Evolutionary conservation across 140 eudicot species (phyloP).

Genomic region (Oenanthe javanica): DNA sequence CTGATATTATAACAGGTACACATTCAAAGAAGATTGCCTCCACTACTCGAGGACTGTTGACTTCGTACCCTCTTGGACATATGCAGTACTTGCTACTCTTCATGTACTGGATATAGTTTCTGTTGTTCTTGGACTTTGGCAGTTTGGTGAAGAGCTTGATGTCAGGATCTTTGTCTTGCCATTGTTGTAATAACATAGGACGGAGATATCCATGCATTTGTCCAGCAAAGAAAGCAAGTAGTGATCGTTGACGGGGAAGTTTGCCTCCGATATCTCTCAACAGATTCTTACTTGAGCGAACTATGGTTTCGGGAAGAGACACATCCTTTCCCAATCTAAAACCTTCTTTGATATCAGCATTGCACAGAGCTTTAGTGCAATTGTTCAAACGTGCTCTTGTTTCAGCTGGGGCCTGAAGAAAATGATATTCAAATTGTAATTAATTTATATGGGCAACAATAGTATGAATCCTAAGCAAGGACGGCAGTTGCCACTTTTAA

Average conservation of each 20-base stretch:
- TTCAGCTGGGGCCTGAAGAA: slow-evolving; percentile 63
- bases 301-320: slow-evolving; percentile 78
- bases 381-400: slow-evolving; percentile 51
- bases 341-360: slow-evolving; percentile 57
- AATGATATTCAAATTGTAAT: neutral
- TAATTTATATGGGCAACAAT: neutral
- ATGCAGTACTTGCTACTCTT: slow-evolving; percentile 79
- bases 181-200: slow-evolving; percentile 48
- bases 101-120: slow-evolving; percentile 62
- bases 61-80: slow-evolving; percentile 86
- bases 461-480: neutral
- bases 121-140: slow-evolving; percentile 40
- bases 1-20: slow-evolving; percentile 87
- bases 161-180: slow-evolving; percentile 86
- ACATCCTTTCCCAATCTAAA: slow-evolving; percentile 73
- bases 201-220: slow-evolving; percentile 90
- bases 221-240: slow-evolving; percentile 87
- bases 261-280: slow-evolving; percentile 63
- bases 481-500: neutral
- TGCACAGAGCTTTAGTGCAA: slow-evolving; percentile 79
- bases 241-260: slow-evolving; percentile 46
- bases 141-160: slow-evolving; percentile 54
- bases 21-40: slow-evolving; percentile 92
- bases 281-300: slow-evolving; percentile 40
- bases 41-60: slow-evolving; percentile 88